phyloP scores from a whole-genome alignment of 1,284 basidiomycete species.

The Phylloporus gajari region DNA sequence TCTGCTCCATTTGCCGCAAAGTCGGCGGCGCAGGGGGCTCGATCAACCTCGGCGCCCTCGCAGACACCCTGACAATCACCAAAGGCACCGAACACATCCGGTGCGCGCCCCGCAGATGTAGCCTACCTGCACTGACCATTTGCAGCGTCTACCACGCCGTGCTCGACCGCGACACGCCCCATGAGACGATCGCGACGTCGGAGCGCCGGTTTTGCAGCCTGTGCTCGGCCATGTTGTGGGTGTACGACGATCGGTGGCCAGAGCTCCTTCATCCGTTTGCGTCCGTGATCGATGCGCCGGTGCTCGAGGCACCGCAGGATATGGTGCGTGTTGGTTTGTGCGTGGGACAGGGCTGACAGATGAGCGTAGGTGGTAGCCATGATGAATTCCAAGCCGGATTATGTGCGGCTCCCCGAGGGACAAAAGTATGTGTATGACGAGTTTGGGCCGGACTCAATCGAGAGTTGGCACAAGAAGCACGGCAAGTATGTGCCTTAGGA shows the following conservation, averaged over 20 bases:
- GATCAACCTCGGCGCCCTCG: slow-evolving; percentile 65
- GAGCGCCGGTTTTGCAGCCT: slow-evolving; percentile 68
- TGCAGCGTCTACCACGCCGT: slow-evolving; percentile 51
- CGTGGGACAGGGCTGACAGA: background rate
- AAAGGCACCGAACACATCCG: slow-evolving; percentile 63
- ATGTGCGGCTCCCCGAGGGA: slow-evolving; percentile 70
- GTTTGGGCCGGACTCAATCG: slow-evolving; percentile 58
- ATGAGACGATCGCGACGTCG: slow-evolving; percentile 58
- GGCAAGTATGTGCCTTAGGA: slow-evolving; percentile 46
- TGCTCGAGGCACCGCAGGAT: slow-evolving; percentile 56
- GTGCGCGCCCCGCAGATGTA: slow-evolving; percentile 47
- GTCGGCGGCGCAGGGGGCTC: slow-evolving; percentile 69
- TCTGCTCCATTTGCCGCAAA: slow-evolving; percentile 73
- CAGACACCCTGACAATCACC: slow-evolving; percentile 57
- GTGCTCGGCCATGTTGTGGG: slow-evolving; percentile 71
- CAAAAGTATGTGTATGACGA: slow-evolving; percentile 55
- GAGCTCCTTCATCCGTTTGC: slow-evolving; percentile 71
- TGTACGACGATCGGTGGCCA: slow-evolving; percentile 65
- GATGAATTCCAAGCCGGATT: slow-evolving; percentile 61
- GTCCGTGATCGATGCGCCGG: slow-evolving; percentile 65
- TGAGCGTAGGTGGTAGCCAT: slow-evolving; percentile 56
- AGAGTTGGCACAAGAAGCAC: slow-evolving; percentile 67
- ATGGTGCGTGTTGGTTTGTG: slow-evolving; percentile 50
- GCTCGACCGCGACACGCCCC: slow-evolving; percentile 59
- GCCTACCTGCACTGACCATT: too few relatives aligned